A percentile compares a stretch with the other conserved stretches of the same genome.
phyloP scores from a whole-genome alignment of 1,284 basidiomycete species.

The Marasmius tenuissimus region DNA sequence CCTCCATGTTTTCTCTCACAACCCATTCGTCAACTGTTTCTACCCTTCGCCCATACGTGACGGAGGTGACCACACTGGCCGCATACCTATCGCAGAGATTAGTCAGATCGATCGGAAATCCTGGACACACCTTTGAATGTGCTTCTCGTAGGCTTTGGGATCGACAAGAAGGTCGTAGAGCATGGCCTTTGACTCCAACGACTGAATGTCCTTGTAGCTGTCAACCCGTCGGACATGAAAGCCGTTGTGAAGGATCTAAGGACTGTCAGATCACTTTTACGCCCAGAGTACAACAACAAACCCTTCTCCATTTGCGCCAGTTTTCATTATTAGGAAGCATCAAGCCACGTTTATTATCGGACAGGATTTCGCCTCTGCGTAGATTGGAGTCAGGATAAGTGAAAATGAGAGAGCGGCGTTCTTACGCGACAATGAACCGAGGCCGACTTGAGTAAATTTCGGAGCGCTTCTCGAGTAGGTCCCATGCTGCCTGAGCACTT shows the following conservation, averaged over 20 bases:
- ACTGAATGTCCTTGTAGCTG: slow-evolving; percentile 48
- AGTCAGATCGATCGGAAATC: neutral
- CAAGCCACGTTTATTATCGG: slow-evolving; percentile 45
- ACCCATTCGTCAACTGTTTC: slow-evolving; percentile 47
- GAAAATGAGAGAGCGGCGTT: neutral
- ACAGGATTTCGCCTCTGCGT: slow-evolving; percentile 47
- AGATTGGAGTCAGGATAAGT: neutral
- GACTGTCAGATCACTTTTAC: neutral
- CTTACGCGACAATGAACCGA: slow-evolving; percentile 34
- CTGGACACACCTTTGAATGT: slow-evolving; percentile 40
- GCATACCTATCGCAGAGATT: slow-evolving; percentile 32
- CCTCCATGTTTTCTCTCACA: slow-evolving; percentile 42
- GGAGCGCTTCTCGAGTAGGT: slow-evolving; percentile 52
- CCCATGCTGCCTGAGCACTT: slow-evolving; percentile 51
- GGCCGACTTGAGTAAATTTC: slow-evolving; percentile 52
- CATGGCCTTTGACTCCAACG: slow-evolving; percentile 47
- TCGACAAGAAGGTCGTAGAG: slow-evolving; percentile 41
- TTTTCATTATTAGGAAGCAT: slow-evolving; percentile 44
- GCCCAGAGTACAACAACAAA: slow-evolving; percentile 12
- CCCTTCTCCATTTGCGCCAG: slow-evolving; percentile 54
- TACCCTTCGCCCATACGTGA: slow-evolving; percentile 46
- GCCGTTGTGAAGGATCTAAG: slow-evolving; percentile 44
- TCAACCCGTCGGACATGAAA: slow-evolving; percentile 41
- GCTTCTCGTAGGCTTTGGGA: slow-evolving; percentile 39
- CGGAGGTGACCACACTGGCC: slow-evolving; percentile 45